Percentiles rank a stretch among this genome's conserved stretches.
These are phyloP conservation scores for Coelastrella sp. DNA, from an alignment of 139 green algal species.

Conservation along the genomic window DNA sequence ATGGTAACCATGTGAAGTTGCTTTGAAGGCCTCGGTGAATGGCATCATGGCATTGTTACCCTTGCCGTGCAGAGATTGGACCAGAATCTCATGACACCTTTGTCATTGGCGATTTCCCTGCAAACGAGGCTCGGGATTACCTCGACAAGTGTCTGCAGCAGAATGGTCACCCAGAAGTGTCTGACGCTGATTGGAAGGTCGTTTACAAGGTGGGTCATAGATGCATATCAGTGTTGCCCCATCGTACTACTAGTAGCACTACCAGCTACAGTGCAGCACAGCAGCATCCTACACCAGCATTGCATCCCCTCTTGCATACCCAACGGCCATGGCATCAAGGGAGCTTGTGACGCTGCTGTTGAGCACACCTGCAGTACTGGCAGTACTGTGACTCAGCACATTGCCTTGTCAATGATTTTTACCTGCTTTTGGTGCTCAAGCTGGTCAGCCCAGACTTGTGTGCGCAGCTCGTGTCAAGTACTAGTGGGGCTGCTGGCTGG, in stretches of 20 bases:
- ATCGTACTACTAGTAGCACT: background rate
- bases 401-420: background rate
- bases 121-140: background rate
- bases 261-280: too few species aligned
- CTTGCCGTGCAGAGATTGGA: slow-evolving; percentile 11
- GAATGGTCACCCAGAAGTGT: background rate
- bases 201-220: slow-evolving; percentile 24
- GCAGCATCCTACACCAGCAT: background rate
- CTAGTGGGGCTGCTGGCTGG: too few species aligned
- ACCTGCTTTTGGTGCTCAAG: background rate
- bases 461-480: background rate
- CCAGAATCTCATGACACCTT: background rate
- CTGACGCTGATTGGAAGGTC: background rate
- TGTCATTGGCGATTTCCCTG: background rate
- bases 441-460: background rate
- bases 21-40: background rate
- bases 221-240: background rate
- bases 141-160: slow-evolving; percentile 15
- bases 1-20: background rate
- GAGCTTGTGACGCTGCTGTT: background rate
- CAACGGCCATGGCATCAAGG: too few species aligned
- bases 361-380: background rate
- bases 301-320: background rate
- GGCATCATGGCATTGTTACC: background rate
- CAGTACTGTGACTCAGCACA: background rate